These are phyloP conservation scores for Arthroderma sp. DNA, from an alignment of 2,329 filamentous ascomycete species.

Conservation along the genomic window DNA sequence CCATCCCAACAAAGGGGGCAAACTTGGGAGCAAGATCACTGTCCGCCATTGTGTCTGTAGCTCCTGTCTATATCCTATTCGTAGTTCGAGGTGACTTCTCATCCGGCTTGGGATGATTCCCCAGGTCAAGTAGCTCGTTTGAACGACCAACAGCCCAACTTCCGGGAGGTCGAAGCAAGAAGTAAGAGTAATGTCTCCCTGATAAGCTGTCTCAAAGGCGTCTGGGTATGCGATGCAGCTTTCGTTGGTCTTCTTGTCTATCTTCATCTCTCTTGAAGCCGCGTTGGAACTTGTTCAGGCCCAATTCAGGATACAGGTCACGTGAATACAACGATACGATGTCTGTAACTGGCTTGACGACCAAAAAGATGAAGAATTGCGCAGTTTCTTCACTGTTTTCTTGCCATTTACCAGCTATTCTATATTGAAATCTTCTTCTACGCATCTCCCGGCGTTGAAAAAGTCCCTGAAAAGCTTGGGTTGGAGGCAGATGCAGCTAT, in stretches of 20 bases:
- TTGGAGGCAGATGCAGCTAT: too few relatives aligned
- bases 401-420: neutral
- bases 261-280: too few relatives aligned
- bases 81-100: neutral
- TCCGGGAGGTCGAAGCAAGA: too few relatives aligned
- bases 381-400: neutral
- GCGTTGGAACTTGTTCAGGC: neutral
- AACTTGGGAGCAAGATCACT: slow-evolving; percentile 49
- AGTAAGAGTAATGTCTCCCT: too few relatives aligned
- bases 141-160: too few relatives aligned
- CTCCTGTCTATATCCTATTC: neutral
- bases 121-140: neutral
- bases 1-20: slow-evolving; percentile 57
- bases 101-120: neutral
- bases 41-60: slow-evolving; percentile 29
- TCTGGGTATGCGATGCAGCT: too few relatives aligned
- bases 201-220: too few relatives aligned
- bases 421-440: too few relatives aligned
- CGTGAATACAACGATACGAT: neutral
- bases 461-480: too few relatives aligned
- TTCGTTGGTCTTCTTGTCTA: neutral
- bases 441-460: too few relatives aligned
- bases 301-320: neutral
- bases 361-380: neutral
- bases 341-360: neutral